Evolutionary conservation across 179 eudicot genomes (phyloP), one percentile per base, ranked within the genome.

Genomic region (Beta lomatogona): DNA sequence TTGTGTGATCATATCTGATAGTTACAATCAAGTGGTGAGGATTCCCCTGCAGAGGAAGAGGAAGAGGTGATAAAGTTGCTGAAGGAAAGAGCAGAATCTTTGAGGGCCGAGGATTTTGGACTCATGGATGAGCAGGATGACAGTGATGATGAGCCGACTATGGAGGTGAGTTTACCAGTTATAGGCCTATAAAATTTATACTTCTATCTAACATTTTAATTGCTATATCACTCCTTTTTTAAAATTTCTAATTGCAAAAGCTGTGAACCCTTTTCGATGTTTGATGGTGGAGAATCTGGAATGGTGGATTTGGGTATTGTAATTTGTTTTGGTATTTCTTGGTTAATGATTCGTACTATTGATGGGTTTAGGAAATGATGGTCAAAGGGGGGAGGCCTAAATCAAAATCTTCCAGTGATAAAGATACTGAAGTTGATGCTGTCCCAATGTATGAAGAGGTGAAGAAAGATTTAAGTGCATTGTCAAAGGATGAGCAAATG

Each of bases 401-500:
- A 25, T 80, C 87, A 52, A 86, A 82, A 87, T 80, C 84, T 83
- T 84, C 88, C 46, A 80, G 55, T 44, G 86, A 79, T 41, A 81
- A 84, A 79, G 89, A 82, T 73, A 77, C 80, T 75, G 85, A 83
- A 73, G 85, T 70, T 81, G 93, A 86, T 77, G 52, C 63, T 83
- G 90, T 80, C 60, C 79, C 85, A n/a, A 79, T 85, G 63, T 90
- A 85, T 77, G 95, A 91, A 83, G 89, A 87, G 82, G 94, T 96
- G 46, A 83, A 85, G 88, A 94, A 94, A 87, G 97, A 96, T 88
- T 80, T 94, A 87, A 88, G 78, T 82, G 90, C 93, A 78, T 83
- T 94, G 78, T 85, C 98, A n/a, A 90, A 83, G 88, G 97, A 96
- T 77, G 99, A 96, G 80, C 94, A 90, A 80, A 96, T 96, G 99